Evolutionary conservation across 2,329 filamentous ascomycete genomes (phyloP), one percentile per base, ranked within the genome.

Genomic region (Alternaria sp.): DNA sequence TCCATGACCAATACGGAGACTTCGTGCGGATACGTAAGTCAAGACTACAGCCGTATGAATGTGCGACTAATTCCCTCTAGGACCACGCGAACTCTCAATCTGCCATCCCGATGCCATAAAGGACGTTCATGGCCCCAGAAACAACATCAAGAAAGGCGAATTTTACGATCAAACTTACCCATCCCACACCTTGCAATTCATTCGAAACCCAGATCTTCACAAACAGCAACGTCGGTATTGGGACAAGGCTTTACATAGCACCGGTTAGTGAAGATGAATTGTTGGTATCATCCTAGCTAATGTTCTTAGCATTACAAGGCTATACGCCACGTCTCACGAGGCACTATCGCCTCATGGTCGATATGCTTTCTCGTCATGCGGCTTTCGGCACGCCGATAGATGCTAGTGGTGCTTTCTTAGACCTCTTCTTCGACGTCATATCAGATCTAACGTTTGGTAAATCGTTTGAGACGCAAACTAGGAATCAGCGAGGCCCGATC

Each of bases 161-260:
- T 77, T 67, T 36, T 75, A 76, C 42, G 63, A 68, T n/a, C 59
- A 65, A 3, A 61, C 61, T 4, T 20, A 66, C 18, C 63, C 61
- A n/a, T 56, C 67, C 3, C 42, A 54, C 12, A 69, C 51, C 18
- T 54, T 75, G 14, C 69, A 74, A 14, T 57, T 68, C 32, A 73
- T 58, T 20, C 66, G 74, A 11, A 59, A 74, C 44, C 41, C 51
- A 20, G n/a, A 42, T 2, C 65, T 61, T 43, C 73, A 76, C 46
- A 65, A 61, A 24, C 20, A 61, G 26, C 62, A 67, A 20, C 71
- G 74, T 30, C 59, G 56, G n/a, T 57, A 66, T 22, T 76, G 73
- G 73, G 72, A 75, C 46, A 67, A 64, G 16, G 70, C 62, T 3
- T 75, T 78, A 18, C 66, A 63, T 11, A 61, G 57, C 5, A 69